Evolutionary conservation across 345 rosid species (phyloP), one percentile per base, ranked within the genome.

Genomic region (Anastatica hierochuntica): DNA sequence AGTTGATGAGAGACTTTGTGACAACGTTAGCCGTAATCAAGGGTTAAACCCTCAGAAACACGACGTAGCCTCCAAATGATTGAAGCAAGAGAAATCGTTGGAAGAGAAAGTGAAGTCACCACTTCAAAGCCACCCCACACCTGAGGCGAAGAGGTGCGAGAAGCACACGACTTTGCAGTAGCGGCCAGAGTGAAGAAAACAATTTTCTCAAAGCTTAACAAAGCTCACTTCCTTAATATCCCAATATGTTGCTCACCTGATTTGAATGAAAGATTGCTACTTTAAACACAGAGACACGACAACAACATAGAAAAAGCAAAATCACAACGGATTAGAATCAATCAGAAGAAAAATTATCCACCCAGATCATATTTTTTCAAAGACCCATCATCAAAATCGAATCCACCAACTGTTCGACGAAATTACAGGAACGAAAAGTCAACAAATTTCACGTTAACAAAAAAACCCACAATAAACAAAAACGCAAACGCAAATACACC

Each of bases 111-210:
- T 69, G 79, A 55, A 71, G 65, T 69, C 45, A 72, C 57, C 52
- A 61, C 71, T 66, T 77, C 57, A 34, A 60, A 58, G 76, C 79
- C 84, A 78, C 79, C 88, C 92, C 87, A 81, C 97, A 85, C 92
- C 89, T n/a, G n/a, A 82, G 60, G 81, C 63, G 72, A 30, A 76
- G n/a, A 88, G 99, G 97, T 85, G 99, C 81, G 89, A 94, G 94
- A 80, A 77, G 66, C 64, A 66, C 74, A 67, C 36, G 66, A 45
- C 58, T 74, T 72, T 66, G 77, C 69, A 70, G 85, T 65, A 76
- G 95, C 86, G 82, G 99, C 99, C 97, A 94, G 99, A 85, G 85
- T 94, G 90, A 80, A 88, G 72, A 67, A 60, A 67, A 60, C 49
- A 65, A 75, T 62, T 45, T 68, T 54, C 64, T 46, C 53, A 29